phyloP scores from a whole-genome alignment of 768 basidiomycete genomes.

The Tulasnella sp. region DNA sequence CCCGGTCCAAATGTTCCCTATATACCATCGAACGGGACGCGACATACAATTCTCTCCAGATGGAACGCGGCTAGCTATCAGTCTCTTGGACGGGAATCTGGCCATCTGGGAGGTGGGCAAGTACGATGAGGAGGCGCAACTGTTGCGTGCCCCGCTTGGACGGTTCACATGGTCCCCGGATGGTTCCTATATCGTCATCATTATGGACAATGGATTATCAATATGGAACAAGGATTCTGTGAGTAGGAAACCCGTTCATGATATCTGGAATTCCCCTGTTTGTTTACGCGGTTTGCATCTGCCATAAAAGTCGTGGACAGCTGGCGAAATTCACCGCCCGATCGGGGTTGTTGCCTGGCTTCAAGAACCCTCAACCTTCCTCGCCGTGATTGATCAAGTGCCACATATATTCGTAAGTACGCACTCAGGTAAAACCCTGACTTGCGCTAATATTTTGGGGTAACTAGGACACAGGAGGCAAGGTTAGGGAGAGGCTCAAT shows the following conservation, averaged over 20 bases:
- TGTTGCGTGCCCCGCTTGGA: slow-evolving; percentile 52
- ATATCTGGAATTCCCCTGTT: slow-evolving; percentile 44
- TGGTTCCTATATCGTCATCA: slow-evolving; percentile 61
- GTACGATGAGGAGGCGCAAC: slow-evolving; percentile 42
- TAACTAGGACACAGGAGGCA: neutral
- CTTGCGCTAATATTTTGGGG: neutral
- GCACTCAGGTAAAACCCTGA: no score
- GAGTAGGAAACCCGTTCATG: slow-evolving; percentile 27
- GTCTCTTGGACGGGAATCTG: slow-evolving; percentile 44
- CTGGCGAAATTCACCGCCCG: slow-evolving; percentile 36
- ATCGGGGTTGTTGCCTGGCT: slow-evolving; percentile 56
- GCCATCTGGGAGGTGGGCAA: slow-evolving; percentile 31
- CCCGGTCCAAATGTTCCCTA: neutral
- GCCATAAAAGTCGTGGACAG: slow-evolving; percentile 49
- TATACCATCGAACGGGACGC: slow-evolving; percentile 43
- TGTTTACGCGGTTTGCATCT: slow-evolving; percentile 54
- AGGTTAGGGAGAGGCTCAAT: neutral
- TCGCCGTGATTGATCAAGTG: slow-evolving; percentile 62
- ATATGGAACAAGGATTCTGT: slow-evolving; percentile 61
- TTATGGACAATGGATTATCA: slow-evolving; percentile 59
- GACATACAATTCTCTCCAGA: slow-evolving; percentile 75
- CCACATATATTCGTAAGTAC: slow-evolving; percentile 37
- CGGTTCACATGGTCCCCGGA: slow-evolving; percentile 75
- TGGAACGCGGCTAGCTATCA: slow-evolving; percentile 67
- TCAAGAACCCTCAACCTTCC: slow-evolving; percentile 59